Evolutionary conservation across 2,329 filamentous ascomycete genomes (phyloP).

Genomic region (Talaromyces sp.): DNA sequence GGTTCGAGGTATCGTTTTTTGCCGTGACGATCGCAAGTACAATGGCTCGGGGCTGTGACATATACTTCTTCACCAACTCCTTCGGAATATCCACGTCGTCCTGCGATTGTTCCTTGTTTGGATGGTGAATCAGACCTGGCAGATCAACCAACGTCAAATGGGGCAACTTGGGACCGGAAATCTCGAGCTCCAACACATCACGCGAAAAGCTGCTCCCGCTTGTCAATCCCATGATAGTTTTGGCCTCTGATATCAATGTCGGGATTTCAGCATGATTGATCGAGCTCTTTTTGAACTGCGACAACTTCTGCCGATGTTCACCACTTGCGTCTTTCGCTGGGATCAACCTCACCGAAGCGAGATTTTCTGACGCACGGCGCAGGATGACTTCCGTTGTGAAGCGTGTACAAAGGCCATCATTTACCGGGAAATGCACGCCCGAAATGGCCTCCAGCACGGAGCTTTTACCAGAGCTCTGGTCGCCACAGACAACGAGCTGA

Average conservation of each 20-base stretch:
- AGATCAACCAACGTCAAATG: conserved; percentile 12
- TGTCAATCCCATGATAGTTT: conserved; percentile 39
- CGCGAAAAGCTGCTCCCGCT: conserved; percentile 24
- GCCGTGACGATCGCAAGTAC: conserved; percentile 8
- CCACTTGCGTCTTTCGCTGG: conserved; percentile 15
- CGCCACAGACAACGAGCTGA: conserved; percentile 54
- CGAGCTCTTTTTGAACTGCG: conserved; percentile 14
- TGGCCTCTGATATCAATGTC: conserved; percentile 20
- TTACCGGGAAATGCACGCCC: conserved; percentile 54
- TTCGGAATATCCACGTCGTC: conserved; percentile 5
- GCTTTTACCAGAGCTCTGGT: conserved; percentile 58
- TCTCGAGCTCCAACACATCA: conserved; percentile 9
- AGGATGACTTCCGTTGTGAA: conserved; percentile 57
- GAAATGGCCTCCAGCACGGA: conserved; percentile 61
- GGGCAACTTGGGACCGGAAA: conserved; percentile 5
- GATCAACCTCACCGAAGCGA: conserved; percentile 19
- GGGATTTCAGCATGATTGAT: conserved; percentile 19
- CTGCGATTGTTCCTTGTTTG: conserved; percentile 14
- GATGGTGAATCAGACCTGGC: conserved; percentile 11
- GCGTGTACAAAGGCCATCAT: conserved; percentile 56
- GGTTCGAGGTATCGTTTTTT: conserved; percentile 11
- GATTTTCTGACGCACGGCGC: conserved; percentile 24
- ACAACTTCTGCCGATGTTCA: conserved; percentile 15
- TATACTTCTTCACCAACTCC: conserved; percentile 7
- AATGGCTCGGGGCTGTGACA: conserved; percentile 9